A percentile compares a stretch with the other conserved stretches of the same genome.
Conservation (phyloP, 495 filamentous ascomycete genomes). For the Penicillium robsamsonii region DNA sequence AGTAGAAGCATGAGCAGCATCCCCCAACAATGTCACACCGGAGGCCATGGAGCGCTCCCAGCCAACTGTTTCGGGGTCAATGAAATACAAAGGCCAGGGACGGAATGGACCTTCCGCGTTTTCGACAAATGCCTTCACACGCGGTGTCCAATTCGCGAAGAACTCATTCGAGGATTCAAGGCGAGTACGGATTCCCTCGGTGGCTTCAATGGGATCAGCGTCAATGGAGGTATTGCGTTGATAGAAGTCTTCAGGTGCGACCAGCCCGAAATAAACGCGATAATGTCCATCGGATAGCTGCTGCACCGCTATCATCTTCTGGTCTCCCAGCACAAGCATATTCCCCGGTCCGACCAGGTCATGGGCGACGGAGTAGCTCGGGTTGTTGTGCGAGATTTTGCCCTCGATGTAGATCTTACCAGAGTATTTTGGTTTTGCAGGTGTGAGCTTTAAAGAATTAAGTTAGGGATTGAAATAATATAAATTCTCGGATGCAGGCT, state of each 20-base stretch:
- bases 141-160: conserved; percentile 14
- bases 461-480: neutral
- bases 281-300: conserved; percentile 10
- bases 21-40: conserved; percentile 52
- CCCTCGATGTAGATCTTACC: conserved; percentile 22
- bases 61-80: conserved; percentile 5
- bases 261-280: conserved; percentile 12
- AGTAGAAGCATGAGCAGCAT: conserved; percentile 59
- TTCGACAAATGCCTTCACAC: conserved; percentile 12
- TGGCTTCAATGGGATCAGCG: neutral
- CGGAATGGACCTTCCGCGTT: conserved; percentile 23
- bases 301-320: conserved; percentile 9
- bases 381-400: conserved; percentile 11
- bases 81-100: conserved; percentile 16
- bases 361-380: neutral
- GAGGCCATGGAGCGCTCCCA: conserved; percentile 5
- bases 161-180: conserved; percentile 13
- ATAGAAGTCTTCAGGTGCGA: conserved; percentile 14
- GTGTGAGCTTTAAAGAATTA: conserved; percentile 4
- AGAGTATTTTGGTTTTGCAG: conserved; percentile 16
- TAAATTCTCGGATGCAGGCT: neutral
- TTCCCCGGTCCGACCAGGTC: conserved; percentile 13
- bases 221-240: neutral
- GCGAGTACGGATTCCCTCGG: neutral
- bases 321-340: conserved; percentile 11